Percentiles rank a stretch among this genome's conserved stretches.
phyloP scores from a whole-genome alignment of 257 asterid genomes.

The Solanum piurae region DNA sequence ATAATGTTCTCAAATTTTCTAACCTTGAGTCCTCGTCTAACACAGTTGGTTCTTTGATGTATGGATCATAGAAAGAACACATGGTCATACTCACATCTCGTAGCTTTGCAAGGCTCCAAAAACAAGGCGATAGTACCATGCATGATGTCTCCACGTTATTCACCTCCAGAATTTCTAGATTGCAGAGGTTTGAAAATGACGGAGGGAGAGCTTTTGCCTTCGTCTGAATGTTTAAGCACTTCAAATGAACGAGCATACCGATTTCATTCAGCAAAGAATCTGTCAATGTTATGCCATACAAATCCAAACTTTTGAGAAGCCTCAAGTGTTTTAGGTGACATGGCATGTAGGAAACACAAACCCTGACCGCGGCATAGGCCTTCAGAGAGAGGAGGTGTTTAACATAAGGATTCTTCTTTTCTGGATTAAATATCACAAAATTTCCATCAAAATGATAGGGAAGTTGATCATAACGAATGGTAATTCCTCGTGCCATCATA shows the following conservation, averaged over 20 bases:
- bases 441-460: fast-evolving
- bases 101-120: neutral
- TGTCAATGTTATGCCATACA: fast-evolving
- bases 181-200: neutral
- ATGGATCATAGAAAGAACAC: neutral
- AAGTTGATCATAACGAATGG: fast-evolving
- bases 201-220: neutral
- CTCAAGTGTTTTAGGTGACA: neutral
- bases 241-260: neutral
- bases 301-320: neutral
- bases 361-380: fast-evolving
- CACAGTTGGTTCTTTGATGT: too few species aligned
- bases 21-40: neutral
- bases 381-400: neutral
- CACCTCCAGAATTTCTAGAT: neutral
- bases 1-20: neutral
- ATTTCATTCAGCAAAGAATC: neutral
- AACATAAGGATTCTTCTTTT: neutral
- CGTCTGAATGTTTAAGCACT: neutral
- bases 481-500: neutral
- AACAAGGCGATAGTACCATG: neutral
- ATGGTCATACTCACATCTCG: fast-evolving
- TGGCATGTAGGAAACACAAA: neutral
- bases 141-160: neutral
- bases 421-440: fast-evolving